Percentiles rank a stretch among this genome's conserved stretches.
phyloP scores from a whole-genome alignment of 371 early-diverging fungal genomes.

The Mucor sp. region DNA sequence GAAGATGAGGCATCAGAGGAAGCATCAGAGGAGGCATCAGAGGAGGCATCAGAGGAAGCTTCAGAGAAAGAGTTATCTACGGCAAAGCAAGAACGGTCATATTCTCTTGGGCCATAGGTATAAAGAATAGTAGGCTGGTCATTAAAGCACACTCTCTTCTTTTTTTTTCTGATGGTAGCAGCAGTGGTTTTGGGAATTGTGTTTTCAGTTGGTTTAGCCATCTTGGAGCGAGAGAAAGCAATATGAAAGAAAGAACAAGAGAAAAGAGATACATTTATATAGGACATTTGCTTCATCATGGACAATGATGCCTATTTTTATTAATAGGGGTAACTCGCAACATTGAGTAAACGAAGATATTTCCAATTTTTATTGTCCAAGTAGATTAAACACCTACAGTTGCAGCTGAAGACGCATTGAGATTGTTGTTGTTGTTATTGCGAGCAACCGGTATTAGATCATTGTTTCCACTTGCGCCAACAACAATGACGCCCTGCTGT shows the following conservation, averaged over 20 bases:
- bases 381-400: conserved; percentile 2
- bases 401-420: conserved; percentile 5
- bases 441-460: not conserved
- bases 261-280: too few relatives aligned
- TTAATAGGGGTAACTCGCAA: not conserved
- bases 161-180: conserved; percentile 12
- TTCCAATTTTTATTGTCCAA: not conserved
- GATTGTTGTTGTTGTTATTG: not conserved
- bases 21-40: not conserved
- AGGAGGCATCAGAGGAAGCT: too few relatives aligned
- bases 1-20: not conserved
- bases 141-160: conserved; percentile 22
- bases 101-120: conserved; percentile 23
- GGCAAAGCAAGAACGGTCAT: conserved; percentile 23
- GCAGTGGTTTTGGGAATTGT: not conserved
- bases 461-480: not conserved
- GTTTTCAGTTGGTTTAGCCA: not conserved
- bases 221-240: too few relatives aligned
- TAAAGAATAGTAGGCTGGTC: conserved; percentile 6
- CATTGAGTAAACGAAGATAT: not conserved
- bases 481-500: not conserved
- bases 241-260: too few relatives aligned
- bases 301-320: not conserved
- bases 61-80: too few relatives aligned
- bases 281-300: not conserved